phyloP scores from a whole-genome alignment of 495 filamentous ascomycete species.

The Corynascus novoguineensis region DNA sequence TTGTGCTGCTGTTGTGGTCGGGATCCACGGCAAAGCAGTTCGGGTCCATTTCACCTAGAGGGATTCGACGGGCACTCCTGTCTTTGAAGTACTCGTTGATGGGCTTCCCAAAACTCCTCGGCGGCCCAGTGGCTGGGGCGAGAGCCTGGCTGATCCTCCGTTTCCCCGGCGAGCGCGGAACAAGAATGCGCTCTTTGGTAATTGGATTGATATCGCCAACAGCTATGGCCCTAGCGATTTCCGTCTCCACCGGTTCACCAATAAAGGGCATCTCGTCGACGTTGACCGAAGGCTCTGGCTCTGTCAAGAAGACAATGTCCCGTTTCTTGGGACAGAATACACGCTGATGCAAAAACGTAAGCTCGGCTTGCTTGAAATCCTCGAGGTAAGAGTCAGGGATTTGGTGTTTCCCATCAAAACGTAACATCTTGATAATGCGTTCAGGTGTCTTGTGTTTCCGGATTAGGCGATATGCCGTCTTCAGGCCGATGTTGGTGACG shows the following conservation, averaged over 20 bases:
- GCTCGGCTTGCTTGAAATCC: constrained; percentile 75
- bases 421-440: constrained; percentile 69
- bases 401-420: constrained; percentile 77
- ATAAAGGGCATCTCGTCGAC: constrained; percentile 70
- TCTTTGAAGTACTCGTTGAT: constrained; percentile 73
- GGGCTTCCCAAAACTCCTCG: constrained; percentile 51
- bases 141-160: constrained; percentile 37
- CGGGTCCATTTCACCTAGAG: constrained; percentile 79
- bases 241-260: constrained; percentile 61
- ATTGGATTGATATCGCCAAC: constrained; percentile 81
- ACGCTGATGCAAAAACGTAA: constrained; percentile 89
- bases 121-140: constrained; percentile 19
- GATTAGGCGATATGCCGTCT: constrained; percentile 85
- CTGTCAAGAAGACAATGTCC: constrained; percentile 65
- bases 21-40: constrained; percentile 60
- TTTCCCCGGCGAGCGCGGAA: constrained; percentile 34
- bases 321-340: constrained; percentile 77
- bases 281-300: constrained; percentile 54
- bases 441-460: constrained; percentile 86
- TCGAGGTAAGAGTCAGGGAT: constrained; percentile 74
- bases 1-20: constrained; percentile 11
- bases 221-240: constrained; percentile 72
- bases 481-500: constrained; percentile 80
- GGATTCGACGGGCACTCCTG: constrained; percentile 53
- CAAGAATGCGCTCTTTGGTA: constrained; percentile 65